These are phyloP conservation scores for Fagopyrum esculentum DNA, from an alignment of 148 eudicot genomes.

Conservation along the genomic window DNA sequence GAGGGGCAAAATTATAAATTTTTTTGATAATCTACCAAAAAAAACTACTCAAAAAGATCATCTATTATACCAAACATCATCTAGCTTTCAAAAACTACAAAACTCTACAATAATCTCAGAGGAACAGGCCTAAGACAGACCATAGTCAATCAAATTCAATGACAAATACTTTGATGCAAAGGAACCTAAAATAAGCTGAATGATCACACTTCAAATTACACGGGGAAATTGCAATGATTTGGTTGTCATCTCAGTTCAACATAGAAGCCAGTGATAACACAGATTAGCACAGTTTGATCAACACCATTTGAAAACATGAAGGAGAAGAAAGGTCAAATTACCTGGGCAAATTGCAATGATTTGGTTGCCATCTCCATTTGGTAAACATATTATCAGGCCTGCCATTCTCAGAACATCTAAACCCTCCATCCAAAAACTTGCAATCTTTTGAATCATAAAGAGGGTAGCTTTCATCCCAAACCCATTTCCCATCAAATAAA, in stretches of 20 bases:
- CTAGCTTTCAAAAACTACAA: too few relatives aligned
- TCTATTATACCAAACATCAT: too few relatives aligned
- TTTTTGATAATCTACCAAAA: too few relatives aligned
- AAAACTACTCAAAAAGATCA: too few relatives aligned
- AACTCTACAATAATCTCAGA: too few relatives aligned
- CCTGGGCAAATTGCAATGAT: slow-evolving; percentile 84
- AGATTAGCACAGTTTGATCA: background rate
- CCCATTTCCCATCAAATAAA: slow-evolving; percentile 84
- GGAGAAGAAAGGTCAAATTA: slow-evolving; percentile 11
- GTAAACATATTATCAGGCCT: slow-evolving; percentile 65
- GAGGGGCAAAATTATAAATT: too few relatives aligned
- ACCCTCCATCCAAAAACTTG: slow-evolving; percentile 70
- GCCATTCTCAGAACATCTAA: slow-evolving; percentile 78
- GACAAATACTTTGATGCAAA: background rate
- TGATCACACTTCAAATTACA: background rate
- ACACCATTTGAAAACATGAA: background rate
- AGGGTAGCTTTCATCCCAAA: slow-evolving; percentile 90
- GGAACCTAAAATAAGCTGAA: background rate
- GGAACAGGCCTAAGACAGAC: background rate
- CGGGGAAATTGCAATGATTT: background rate
- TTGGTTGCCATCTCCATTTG: slow-evolving; percentile 99
- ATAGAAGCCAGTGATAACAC: too few relatives aligned
- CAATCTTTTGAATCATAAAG: slow-evolving; percentile 73
- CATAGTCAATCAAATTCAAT: background rate
- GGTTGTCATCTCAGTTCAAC: background rate